phyloP scores from a whole-genome alignment of 2,329 filamentous ascomycete genomes.

The Ascochyta fabae region DNA sequence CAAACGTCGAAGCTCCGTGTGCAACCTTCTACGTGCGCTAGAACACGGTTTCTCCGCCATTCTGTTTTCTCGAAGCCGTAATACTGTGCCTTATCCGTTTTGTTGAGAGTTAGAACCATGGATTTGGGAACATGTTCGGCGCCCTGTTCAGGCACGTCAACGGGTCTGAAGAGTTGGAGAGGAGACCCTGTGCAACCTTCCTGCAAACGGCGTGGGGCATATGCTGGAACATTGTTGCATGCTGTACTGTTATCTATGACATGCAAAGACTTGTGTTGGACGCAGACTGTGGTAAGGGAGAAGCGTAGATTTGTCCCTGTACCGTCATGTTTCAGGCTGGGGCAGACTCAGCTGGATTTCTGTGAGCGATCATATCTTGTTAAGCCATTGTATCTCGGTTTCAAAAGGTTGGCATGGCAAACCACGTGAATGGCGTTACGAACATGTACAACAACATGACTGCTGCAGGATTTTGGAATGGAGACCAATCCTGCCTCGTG shows the following conservation, averaged over 20 bases:
- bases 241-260: background rate
- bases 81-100: background rate
- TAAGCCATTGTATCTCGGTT: too few relatives aligned
- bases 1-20: constrained; percentile 15
- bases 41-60: constrained; percentile 3
- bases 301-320: too few relatives aligned
- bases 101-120: background rate
- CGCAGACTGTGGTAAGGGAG: background rate
- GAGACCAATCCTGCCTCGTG: too few relatives aligned
- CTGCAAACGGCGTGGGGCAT: background rate
- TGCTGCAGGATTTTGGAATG: too few relatives aligned
- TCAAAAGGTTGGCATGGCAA: too few relatives aligned
- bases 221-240: background rate
- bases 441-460: too few relatives aligned
- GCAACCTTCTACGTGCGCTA: constrained; percentile 2
- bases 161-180: background rate
- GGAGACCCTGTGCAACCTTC: background rate
- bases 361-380: too few relatives aligned
- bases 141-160: background rate
- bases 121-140: background rate
- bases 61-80: constrained; percentile 8
- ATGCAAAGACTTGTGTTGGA: background rate
- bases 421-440: too few relatives aligned
- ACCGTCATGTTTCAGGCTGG: too few relatives aligned
- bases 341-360: too few relatives aligned